These are phyloP conservation scores for Fraxinus angustifolia DNA, from an alignment of 305 asterid species.

Conservation along the genomic window DNA sequence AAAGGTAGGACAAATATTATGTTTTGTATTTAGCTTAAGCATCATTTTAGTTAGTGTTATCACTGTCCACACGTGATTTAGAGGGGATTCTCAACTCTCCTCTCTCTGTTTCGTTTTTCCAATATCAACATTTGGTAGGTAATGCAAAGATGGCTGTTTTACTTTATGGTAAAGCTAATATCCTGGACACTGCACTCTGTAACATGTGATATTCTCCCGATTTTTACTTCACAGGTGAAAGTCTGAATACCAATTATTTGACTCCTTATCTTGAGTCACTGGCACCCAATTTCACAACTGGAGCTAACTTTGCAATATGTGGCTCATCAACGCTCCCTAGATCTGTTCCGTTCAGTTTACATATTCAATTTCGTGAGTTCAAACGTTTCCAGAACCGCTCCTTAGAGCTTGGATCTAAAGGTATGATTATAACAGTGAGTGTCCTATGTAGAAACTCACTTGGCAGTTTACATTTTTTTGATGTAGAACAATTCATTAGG, in stretches of 20 bases:
- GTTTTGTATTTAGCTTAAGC: conserved; percentile 3
- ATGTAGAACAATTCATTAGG: conserved; percentile 19
- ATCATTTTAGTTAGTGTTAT: background rate
- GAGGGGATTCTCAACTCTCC: background rate
- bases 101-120: background rate
- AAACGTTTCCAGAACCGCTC: conserved; percentile 40
- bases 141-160: background rate
- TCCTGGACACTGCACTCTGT: background rate
- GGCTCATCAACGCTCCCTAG: conserved; percentile 42
- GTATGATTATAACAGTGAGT: conserved; percentile 8
- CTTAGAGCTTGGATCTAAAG: conserved; percentile 25
- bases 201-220: background rate
- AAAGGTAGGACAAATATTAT: background rate
- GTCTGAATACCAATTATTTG: conserved; percentile 35
- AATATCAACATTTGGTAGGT: background rate
- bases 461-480: background rate
- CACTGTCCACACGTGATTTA: conserved; percentile 15
- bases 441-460: background rate
- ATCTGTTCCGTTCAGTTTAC: conserved; percentile 32
- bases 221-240: conserved; percentile 37
- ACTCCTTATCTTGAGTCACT: conserved; percentile 48
- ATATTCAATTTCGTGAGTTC: conserved; percentile 38
- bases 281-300: conserved; percentile 37
- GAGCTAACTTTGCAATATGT: conserved; percentile 45
- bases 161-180: background rate